phyloP scores from a whole-genome alignment of 2,329 filamentous ascomycete species.

The Hypoxylon sp. region DNA sequence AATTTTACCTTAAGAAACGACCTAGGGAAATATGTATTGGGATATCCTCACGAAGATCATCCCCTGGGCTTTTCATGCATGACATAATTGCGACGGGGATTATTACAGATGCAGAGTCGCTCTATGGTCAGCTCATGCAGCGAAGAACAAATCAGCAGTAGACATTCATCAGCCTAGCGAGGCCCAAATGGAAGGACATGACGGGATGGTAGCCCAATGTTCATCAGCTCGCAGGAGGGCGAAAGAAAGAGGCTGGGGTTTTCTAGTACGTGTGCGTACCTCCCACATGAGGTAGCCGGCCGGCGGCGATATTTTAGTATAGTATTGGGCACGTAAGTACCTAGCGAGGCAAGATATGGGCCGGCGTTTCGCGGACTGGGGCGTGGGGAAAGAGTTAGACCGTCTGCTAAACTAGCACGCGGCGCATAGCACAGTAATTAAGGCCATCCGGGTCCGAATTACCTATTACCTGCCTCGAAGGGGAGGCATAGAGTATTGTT shows the following conservation, averaged over 20 bases:
- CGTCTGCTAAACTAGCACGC: constrained; percentile 30
- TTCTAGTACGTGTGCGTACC: not conserved
- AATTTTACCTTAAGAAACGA: constrained; percentile 30
- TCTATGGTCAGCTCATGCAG: constrained; percentile 34
- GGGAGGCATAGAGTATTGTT: constrained; percentile 30
- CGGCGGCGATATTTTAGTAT: constrained; percentile 8
- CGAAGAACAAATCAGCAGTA: constrained; percentile 20
- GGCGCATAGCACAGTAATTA: constrained; percentile 28
- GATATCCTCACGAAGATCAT: constrained; percentile 45
- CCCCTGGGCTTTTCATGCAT: constrained; percentile 51
- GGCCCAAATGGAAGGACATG: constrained; percentile 28
- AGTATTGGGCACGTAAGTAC: constrained; percentile 26
- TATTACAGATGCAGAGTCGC: constrained; percentile 28
- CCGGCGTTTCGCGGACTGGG: constrained; percentile 29
- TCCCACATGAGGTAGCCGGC: not conserved
- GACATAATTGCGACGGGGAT: constrained; percentile 54
- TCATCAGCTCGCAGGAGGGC: constrained; percentile 31
- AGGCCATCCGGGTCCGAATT: constrained; percentile 25
- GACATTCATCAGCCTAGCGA: constrained; percentile 31
- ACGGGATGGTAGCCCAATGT: constrained; percentile 24
- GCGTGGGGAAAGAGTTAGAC: constrained; percentile 31
- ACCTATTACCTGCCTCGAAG: constrained; percentile 38
- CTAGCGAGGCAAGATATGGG: constrained; percentile 28
- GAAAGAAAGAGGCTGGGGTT: constrained; percentile 18
- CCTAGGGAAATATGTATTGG: constrained; percentile 38